Evolutionary conservation across 257 asterid genomes (phyloP).

Genomic region (Pogostemon cablin): DNA sequence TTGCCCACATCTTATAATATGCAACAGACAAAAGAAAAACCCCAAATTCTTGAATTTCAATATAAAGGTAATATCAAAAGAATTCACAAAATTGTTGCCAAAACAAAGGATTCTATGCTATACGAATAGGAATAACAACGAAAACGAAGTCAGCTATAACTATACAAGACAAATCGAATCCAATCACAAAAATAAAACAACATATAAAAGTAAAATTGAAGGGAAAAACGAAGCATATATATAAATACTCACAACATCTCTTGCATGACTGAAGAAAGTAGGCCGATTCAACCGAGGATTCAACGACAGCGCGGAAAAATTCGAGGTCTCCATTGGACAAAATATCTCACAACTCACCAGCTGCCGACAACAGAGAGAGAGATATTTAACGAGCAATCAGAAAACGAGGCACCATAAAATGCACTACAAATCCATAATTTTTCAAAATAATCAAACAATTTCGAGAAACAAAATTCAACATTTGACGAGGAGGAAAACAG

Average conservation of each 20-base stretch:
- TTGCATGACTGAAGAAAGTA: conserved; percentile 42
- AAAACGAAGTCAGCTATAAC: conserved; percentile 21
- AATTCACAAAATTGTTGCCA: not conserved
- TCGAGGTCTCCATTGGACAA: conserved; percentile 52
- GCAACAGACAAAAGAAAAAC: not conserved
- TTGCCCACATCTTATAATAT: not conserved
- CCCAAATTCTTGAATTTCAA: not conserved
- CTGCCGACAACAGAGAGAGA: conserved; percentile 31
- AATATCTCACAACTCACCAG: conserved; percentile 42
- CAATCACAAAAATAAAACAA: not conserved
- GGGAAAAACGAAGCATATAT: not conserved
- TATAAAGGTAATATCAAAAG: not conserved
- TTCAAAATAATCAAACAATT: not conserved
- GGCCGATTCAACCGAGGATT: conserved; percentile 43
- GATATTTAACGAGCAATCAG: conserved; percentile 6
- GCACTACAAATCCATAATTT: conserved; percentile 21
- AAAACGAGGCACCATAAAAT: conserved; percentile 6
- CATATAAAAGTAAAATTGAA: not conserved
- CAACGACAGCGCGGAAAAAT: conserved; percentile 39
- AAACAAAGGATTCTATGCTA: not conserved
- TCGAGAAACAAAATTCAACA: not conserved
- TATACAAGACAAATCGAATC: conserved; percentile 1
- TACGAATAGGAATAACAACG: conserved; percentile 5
- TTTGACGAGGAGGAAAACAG: conserved; percentile 16
- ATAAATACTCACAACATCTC: conserved; percentile 24